Evolutionary conservation across 208 protist genomes (phyloP), one percentile per base, ranked within the genome.

Genomic region (Leishmania martiniquensis): DNA sequence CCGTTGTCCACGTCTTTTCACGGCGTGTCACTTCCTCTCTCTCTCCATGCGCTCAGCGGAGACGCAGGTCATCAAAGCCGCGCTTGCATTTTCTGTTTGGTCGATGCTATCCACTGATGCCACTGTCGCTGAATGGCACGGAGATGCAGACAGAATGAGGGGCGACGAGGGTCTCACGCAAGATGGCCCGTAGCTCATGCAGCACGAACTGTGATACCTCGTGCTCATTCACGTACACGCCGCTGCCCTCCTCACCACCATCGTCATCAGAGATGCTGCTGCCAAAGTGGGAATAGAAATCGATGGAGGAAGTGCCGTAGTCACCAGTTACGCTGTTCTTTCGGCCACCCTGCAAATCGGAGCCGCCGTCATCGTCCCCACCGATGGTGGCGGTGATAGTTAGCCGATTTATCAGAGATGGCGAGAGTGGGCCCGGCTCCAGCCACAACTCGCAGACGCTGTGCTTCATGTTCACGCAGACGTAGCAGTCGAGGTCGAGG

Each of bases 401-500:
- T 42, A 97, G 81, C 1, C 93, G 81, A 63, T 90, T 95, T 32
- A 97, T 72, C 17, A 90, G 84, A 32, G 86, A 93, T n/a, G 80
- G 54, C 5, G 85, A 90, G 20, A 95, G 77, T 72, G 89, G 89
- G 13, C 90, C 91, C 3, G 87, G 89, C 69, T 95, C 87, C 45
- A 97, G 80, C 89, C 91, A 95, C 51, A 95, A 22, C 83, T 81
- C 85, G 73, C 90, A 93, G 67, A 59, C 75, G 75, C 85, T 90
- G 63, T 83, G 47, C 55, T 83, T 80, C 15, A 95, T 39, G 72
- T 97, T 97, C 29, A 95, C 57, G 67, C 87, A 93, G 10, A 97
- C 67, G 76, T 89, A 90, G 80, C 89, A 95, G 75, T 95, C 91
- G 32, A 97, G 84, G 75, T 95, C 90, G 55, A 95, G 80, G 62